phyloP scores from a whole-genome alignment of 78 protist species.

The Planoprotostelium fungivorum region DNA sequence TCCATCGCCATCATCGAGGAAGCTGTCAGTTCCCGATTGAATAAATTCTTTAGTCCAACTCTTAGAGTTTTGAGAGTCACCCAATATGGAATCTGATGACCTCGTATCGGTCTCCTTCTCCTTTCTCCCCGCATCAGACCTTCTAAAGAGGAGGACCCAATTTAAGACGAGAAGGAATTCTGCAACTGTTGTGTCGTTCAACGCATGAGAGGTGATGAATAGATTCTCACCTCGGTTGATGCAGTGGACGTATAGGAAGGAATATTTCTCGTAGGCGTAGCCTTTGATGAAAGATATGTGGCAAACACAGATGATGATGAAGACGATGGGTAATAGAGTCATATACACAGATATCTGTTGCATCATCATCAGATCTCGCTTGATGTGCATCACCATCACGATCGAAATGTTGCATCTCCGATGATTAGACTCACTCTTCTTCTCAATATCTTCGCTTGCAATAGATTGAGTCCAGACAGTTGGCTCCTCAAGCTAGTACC shows the following conservation, averaged over 20 bases:
- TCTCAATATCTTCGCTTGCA: neutral
- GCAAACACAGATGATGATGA: neutral
- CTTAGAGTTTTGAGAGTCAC: too few relatives aligned
- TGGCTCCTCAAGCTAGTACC: neutral
- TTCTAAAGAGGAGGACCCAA: neutral
- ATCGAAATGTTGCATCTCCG: neutral
- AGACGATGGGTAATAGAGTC: neutral
- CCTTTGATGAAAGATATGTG: neutral
- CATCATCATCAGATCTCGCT: neutral
- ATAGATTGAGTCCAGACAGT: neutral
- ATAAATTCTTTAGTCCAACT: too few relatives aligned
- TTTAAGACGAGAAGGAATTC: neutral
- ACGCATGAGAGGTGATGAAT: neutral
- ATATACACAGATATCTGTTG: neutral
- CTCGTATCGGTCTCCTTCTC: too few relatives aligned
- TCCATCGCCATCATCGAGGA: too few relatives aligned
- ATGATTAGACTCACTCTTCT: neutral
- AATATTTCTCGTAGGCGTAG: neutral
- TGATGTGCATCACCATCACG: too few relatives aligned
- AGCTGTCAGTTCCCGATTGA: too few relatives aligned
- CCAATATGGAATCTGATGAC: too few relatives aligned
- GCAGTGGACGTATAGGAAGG: neutral
- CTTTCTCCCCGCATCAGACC: too few relatives aligned
- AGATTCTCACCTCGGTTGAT: neutral
- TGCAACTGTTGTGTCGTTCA: neutral